Evolutionary conservation across 805 yeast genomes (phyloP).

Genomic region (Sugiyamaella boreocaroliniensis): DNA sequence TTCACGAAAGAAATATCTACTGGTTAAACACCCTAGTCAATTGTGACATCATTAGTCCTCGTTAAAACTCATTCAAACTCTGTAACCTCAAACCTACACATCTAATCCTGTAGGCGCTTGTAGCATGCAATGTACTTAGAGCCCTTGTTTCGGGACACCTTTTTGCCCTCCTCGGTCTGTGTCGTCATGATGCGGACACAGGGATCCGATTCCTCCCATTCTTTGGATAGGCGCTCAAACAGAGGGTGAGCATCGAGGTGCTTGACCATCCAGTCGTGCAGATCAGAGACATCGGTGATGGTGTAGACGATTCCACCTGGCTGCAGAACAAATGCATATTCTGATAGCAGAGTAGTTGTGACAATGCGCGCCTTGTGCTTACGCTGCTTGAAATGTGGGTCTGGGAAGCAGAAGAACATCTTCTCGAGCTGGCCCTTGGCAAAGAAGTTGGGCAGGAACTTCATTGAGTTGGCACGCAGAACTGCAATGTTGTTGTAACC

Average conservation of each 20-base stretch:
- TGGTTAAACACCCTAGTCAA: too few relatives aligned
- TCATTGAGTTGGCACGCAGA: conserved; percentile 94
- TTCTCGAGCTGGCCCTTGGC: conserved; percentile 73
- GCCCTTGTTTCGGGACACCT: conserved; percentile 87
- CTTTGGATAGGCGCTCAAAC: conserved; percentile 69
- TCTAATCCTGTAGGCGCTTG: conserved; percentile 36
- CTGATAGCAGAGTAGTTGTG: conserved; percentile 80
- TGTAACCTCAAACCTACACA: too few relatives aligned
- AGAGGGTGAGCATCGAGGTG: conserved; percentile 88
- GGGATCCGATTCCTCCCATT: conserved; percentile 72
- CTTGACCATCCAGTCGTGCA: conserved; percentile 93
- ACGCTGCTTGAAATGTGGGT: conserved; percentile 95
- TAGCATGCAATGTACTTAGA: conserved; percentile 84
- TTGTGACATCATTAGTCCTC: too few relatives aligned
- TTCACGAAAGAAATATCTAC: too few relatives aligned
- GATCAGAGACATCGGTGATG: conserved; percentile 89
- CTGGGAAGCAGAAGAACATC: conserved; percentile 99
- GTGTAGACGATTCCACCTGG: conserved; percentile 90
- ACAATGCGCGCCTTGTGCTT: conserved; percentile 96
- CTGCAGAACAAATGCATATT: conserved; percentile 82
- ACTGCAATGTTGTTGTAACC: conserved; percentile 82
- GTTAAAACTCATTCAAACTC: background rate
- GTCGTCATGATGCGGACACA: conserved; percentile 85
- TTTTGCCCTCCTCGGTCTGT: conserved; percentile 97
- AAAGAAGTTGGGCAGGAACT: conserved; percentile 91